Conservation (phyloP, 2,329 filamentous ascomycete species). For the Pyrenochaeta sp. region DNA sequence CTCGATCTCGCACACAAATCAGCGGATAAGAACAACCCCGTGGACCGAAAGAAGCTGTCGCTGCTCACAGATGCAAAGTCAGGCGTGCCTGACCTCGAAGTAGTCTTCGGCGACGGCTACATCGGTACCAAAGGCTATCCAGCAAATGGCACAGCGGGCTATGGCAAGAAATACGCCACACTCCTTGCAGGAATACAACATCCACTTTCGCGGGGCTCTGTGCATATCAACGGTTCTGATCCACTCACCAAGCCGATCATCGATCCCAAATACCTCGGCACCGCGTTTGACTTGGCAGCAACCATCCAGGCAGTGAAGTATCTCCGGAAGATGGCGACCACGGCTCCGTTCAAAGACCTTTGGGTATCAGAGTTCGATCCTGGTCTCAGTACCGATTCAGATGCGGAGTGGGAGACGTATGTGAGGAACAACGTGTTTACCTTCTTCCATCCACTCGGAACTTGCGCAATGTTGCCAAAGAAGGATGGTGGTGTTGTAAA, state of each 20-base stretch:
- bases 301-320: constrained; percentile 21
- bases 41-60: constrained; percentile 30
- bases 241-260: constrained; percentile 21
- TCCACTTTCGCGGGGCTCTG: constrained; percentile 33
- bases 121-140: constrained; percentile 48
- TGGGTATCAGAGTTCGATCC: constrained; percentile 37
- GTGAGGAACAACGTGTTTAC: constrained; percentile 18
- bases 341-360: constrained; percentile 32
- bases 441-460: constrained; percentile 41
- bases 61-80: constrained; percentile 40
- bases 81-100: constrained; percentile 50
- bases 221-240: constrained; percentile 25
- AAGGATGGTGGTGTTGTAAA: constrained; percentile 27
- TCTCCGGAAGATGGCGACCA: constrained; percentile 29
- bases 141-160: constrained; percentile 26
- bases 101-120: constrained; percentile 55
- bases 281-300: constrained; percentile 25
- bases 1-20: constrained; percentile 16
- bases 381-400: constrained; percentile 20
- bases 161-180: constrained; percentile 31
- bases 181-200: constrained; percentile 41
- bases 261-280: constrained; percentile 29
- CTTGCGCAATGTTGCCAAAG: constrained; percentile 36
- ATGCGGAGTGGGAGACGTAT: constrained; percentile 28
- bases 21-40: constrained; percentile 16